Conservation (phyloP, 129 eudicot species). For the Mikania micrantha region DNA sequence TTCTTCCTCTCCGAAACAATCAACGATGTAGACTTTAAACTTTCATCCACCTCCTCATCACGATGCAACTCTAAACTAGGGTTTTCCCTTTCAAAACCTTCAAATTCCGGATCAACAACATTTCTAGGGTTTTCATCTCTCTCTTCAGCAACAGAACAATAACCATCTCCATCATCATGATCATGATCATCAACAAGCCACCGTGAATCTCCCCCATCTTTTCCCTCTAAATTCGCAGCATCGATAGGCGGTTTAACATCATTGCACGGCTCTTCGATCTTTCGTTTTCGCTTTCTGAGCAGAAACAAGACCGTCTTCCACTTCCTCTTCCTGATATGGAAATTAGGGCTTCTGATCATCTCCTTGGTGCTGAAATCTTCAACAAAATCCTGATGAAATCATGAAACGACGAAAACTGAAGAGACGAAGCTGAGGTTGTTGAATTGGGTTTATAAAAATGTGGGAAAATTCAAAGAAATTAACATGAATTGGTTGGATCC, state of each 20-base stretch:
- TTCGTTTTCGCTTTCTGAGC: conserved; percentile 29
- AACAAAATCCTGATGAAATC: not conserved
- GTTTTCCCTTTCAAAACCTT: conserved; percentile 13
- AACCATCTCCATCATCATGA: not conserved
- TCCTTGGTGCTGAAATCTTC: not conserved
- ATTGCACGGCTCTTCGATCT: not conserved
- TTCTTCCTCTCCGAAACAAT: conserved; percentile 20
- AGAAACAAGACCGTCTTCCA: conserved; percentile 30
- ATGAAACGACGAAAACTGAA: not conserved
- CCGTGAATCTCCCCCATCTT: not conserved
- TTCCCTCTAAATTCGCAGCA: not conserved
- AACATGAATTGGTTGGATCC: conserved; percentile 9
- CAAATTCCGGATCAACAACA: not conserved
- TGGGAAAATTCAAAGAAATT: conserved; percentile 3
- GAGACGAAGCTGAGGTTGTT: conserved; percentile 11
- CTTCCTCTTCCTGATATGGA: conserved; percentile 28
- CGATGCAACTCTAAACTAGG: conserved; percentile 15
- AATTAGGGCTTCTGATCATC: conserved; percentile 29
- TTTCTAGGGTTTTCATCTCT: conserved; percentile 17
- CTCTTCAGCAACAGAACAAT: not conserved
- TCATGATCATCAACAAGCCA: not conserved
- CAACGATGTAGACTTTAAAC: conserved; percentile 8
- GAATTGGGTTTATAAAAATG: not conserved
- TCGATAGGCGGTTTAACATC: not conserved
- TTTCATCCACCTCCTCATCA: conserved; percentile 11